Conservation (phyloP, 805 yeast species). For the Candida silvatica region DNA sequence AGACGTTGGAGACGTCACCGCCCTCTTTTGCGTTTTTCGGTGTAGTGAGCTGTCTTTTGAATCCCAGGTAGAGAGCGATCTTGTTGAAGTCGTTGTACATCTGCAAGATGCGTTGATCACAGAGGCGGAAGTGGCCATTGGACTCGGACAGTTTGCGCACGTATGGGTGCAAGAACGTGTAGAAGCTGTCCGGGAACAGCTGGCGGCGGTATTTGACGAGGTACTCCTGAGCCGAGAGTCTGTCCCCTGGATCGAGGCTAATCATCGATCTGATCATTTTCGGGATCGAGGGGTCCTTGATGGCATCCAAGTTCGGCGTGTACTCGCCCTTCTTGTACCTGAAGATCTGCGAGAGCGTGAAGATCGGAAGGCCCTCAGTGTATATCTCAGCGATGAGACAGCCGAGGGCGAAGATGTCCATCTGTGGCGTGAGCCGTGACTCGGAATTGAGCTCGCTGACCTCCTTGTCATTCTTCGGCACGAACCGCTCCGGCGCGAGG, state of each 20-base stretch:
- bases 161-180: slow-evolving; percentile 62
- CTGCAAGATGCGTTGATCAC: slow-evolving; percentile 50
- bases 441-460: slow-evolving; percentile 2
- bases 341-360: slow-evolving; percentile 80
- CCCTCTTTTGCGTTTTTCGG: slow-evolving; percentile 5
- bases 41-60: slow-evolving; percentile 19
- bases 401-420: slow-evolving; percentile 80
- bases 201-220: slow-evolving; percentile 39
- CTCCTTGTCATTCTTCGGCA: slow-evolving; percentile 20
- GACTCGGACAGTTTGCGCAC: slow-evolving; percentile 32
- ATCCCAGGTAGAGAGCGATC: slow-evolving; percentile 32
- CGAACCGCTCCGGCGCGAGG: slow-evolving; percentile 88
- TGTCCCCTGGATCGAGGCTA: slow-evolving; percentile 46
- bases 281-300: slow-evolving; percentile 42
- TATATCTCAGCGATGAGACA: slow-evolving; percentile 89
- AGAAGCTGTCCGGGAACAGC: slow-evolving; percentile 63
- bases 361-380: slow-evolving; percentile 78
- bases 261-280: slow-evolving; percentile 58
- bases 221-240: slow-evolving; percentile 48
- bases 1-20: slow-evolving; percentile 7
- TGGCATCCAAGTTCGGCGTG: slow-evolving; percentile 50
- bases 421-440: slow-evolving; percentile 40
- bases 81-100: slow-evolving; percentile 52
- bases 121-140: slow-evolving; percentile 5
- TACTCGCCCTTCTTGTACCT: slow-evolving; percentile 67